phyloP scores from a whole-genome alignment of 805 yeast species.

The Kurtzmaniella fragi region DNA sequence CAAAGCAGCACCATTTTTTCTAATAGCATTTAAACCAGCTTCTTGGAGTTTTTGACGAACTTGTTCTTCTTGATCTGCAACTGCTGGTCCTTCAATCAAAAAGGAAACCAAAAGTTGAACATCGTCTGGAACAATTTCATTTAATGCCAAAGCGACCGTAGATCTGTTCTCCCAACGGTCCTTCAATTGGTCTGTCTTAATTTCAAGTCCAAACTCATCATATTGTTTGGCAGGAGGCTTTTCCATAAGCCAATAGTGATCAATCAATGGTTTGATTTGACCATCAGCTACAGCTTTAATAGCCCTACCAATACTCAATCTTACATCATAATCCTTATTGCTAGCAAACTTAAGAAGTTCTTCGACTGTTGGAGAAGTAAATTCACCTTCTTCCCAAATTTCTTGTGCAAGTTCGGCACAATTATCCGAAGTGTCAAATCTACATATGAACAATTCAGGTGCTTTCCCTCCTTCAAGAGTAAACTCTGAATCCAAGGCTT shows the following conservation, averaged over 20 bases:
- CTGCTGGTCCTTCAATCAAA: slow-evolving; percentile 52
- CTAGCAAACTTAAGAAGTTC: slow-evolving; percentile 48
- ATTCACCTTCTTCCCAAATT: slow-evolving; percentile 79
- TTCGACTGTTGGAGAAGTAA: slow-evolving; percentile 40
- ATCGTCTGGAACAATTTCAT: slow-evolving; percentile 44
- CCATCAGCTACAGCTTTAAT: slow-evolving; percentile 46
- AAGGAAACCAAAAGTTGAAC: slow-evolving; percentile 58
- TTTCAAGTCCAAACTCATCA: slow-evolving; percentile 77
- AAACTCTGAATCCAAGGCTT: slow-evolving; percentile 81
- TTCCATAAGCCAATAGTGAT: slow-evolving; percentile 53
- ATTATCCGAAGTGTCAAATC: slow-evolving; percentile 64
- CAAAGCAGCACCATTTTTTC: slow-evolving; percentile 55
- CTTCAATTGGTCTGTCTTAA: slow-evolving; percentile 53
- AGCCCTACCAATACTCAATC: slow-evolving; percentile 70
- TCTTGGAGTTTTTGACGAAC: slow-evolving; percentile 83
- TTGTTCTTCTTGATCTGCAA: slow-evolving; percentile 67
- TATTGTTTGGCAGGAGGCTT: slow-evolving; percentile 71
- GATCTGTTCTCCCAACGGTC: slow-evolving; percentile 86
- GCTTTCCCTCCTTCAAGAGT: slow-evolving; percentile 46
- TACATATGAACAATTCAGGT: slow-evolving; percentile 72
- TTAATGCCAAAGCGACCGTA: slow-evolving; percentile 69
- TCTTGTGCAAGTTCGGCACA: slow-evolving; percentile 66
- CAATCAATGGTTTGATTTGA: slow-evolving; percentile 43
- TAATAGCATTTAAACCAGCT: slow-evolving; percentile 77
- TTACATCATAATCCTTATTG: slow-evolving; percentile 56